Evolutionary conservation across 768 basidiomycete genomes (phyloP).

Genomic region (Mycena amicta): DNA sequence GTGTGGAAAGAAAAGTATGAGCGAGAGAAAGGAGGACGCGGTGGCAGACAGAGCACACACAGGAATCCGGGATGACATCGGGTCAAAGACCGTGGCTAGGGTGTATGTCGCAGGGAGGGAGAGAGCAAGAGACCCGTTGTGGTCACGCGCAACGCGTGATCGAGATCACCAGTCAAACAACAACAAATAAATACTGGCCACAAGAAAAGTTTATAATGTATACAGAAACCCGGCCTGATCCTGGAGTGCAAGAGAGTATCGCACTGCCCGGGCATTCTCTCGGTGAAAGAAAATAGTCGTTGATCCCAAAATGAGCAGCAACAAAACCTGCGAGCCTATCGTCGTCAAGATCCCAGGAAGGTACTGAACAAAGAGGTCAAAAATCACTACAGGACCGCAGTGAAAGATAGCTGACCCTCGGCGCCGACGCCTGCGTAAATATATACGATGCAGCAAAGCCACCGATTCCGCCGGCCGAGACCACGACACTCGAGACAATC

Average conservation of each 20-base stretch:
- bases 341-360: slow-evolving; percentile 51
- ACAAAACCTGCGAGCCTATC: slow-evolving; percentile 44
- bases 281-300: slow-evolving; percentile 41
- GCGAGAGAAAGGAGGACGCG: not conserved
- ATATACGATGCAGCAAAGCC: slow-evolving; percentile 50
- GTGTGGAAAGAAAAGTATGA: not conserved
- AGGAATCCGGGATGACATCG: slow-evolving; percentile 20
- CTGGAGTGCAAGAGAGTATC: slow-evolving; percentile 31
- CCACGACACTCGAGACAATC: slow-evolving; percentile 47
- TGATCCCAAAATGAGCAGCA: slow-evolving; percentile 41
- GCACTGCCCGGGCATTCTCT: slow-evolving; percentile 35
- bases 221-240: slow-evolving; percentile 44
- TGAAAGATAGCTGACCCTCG: slow-evolving; percentile 20
- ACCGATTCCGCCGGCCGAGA: slow-evolving; percentile 52
- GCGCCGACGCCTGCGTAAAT: slow-evolving; percentile 49
- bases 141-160: not conserved
- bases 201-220: slow-evolving; percentile 32
- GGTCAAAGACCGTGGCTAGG: not conserved
- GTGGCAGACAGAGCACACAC: not conserved
- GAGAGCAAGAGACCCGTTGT: not conserved
- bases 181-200: not conserved
- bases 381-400: slow-evolving; percentile 46
- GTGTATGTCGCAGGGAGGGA: not conserved
- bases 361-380: slow-evolving; percentile 27
- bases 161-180: not conserved